A percentile compares a stretch with the other conserved stretches of the same genome.
Evolutionary conservation across 768 basidiomycete genomes (phyloP).

Genomic region (Lentinus brumalis): DNA sequence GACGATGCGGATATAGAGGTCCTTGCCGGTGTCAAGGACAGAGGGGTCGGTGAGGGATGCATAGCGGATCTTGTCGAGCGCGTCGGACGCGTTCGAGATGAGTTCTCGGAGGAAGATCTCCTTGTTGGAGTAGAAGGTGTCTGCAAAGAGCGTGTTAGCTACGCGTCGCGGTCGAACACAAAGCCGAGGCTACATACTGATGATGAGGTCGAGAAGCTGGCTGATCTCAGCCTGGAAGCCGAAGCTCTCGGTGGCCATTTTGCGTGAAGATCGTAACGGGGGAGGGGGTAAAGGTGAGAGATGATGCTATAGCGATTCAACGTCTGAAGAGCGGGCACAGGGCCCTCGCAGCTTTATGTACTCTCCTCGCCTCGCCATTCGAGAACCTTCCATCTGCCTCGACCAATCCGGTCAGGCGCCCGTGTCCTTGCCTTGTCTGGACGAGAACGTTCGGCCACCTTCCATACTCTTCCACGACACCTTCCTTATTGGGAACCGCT

Average conservation of each 20-base stretch:
- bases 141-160: conserved; percentile 40
- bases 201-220: conserved; percentile 97
- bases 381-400: conserved; percentile 44
- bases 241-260: conserved; percentile 84
- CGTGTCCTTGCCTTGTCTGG: conserved; percentile 5
- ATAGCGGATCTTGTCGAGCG: conserved; percentile 98
- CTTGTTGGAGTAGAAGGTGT: conserved; percentile 99
- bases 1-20: conserved; percentile 90
- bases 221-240: conserved; percentile 99
- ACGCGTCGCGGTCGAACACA: background rate
- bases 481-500: conserved; percentile 13
- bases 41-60: conserved; percentile 92
- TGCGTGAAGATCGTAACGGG: conserved; percentile 23
- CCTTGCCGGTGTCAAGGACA: conserved; percentile 87
- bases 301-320: conserved; percentile 10
- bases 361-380: conserved; percentile 34
- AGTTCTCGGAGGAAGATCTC: conserved; percentile 99
- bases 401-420: conserved; percentile 18
- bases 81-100: conserved; percentile 97
- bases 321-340: conserved; percentile 12
- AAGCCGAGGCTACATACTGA: conserved; percentile 65
- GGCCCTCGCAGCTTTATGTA: conserved; percentile 37
- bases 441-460: conserved; percentile 35
- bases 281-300: conserved; percentile 9
- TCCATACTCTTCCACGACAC: conserved; percentile 30